phyloP scores from a whole-genome alignment of 306 rosid genomes.

The Glycine latifolia region DNA sequence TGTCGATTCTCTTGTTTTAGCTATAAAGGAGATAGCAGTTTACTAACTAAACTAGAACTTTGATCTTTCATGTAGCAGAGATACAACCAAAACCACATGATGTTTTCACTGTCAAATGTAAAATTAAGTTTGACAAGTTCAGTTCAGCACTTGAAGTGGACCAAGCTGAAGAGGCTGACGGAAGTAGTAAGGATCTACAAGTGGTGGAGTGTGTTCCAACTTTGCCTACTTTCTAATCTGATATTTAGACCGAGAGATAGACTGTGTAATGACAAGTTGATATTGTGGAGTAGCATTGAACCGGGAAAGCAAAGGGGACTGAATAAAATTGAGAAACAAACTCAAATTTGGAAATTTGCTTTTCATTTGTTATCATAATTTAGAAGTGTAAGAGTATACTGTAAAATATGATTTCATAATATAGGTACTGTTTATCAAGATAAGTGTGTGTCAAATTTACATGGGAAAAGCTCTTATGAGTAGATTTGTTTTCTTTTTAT shows the following conservation, averaged over 20 bases:
- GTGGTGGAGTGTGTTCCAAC: constrained; percentile 51
- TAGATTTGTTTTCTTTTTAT: neutral
- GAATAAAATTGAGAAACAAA: neutral
- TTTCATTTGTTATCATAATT: neutral
- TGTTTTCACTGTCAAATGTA: constrained; percentile 35
- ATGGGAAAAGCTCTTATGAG: neutral
- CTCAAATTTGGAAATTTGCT: neutral
- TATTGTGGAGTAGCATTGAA: neutral
- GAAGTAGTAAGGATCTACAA: constrained; percentile 37
- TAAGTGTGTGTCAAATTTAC: neutral
- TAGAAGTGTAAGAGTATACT: neutral
- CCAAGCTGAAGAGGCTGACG: constrained; percentile 54
- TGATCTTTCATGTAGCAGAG: constrained; percentile 49
- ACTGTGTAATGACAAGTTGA: neutral
- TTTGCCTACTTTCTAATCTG: constrained; percentile 13
- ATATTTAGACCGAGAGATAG: neutral
- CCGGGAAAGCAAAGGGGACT: neutral
- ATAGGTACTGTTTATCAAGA: neutral
- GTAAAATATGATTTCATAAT: neutral
- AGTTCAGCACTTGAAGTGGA: constrained; percentile 60
- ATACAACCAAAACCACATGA: constrained; percentile 22
- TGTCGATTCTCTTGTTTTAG: constrained; percentile 4
- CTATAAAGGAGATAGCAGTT: neutral
- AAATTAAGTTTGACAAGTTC: constrained; percentile 45
- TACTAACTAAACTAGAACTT: constrained; percentile 15